Conservation (phyloP, 331 rosid genomes). For the Malus hybrid region DNA sequence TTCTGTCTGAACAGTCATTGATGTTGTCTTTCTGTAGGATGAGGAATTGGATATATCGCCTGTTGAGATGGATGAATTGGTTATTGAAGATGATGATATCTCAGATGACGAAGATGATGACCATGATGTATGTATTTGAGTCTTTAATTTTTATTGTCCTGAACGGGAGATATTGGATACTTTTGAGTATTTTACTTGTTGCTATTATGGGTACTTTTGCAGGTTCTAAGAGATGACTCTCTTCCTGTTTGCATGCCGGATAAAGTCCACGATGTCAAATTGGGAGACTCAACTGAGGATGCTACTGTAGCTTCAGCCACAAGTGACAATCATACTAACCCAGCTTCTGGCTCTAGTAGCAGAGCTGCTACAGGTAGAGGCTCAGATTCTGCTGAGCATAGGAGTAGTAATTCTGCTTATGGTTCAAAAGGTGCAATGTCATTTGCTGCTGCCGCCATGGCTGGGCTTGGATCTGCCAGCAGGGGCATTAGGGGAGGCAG, state of each 20-base stretch:
- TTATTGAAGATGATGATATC: constrained; percentile 94
- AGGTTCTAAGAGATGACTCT: constrained; percentile 91
- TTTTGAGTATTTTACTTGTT: neutral
- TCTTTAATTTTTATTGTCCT: neutral
- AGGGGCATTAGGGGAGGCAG: constrained; percentile 88
- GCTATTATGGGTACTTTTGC: constrained; percentile 6
- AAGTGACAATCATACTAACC: constrained; percentile 61
- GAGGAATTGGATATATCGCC: constrained; percentile 88
- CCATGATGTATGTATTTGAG: constrained; percentile 63
- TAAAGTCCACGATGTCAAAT: constrained; percentile 92
- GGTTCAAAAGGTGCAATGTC: constrained; percentile 91
- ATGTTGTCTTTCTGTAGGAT: constrained; percentile 41
- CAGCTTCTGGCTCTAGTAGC: constrained; percentile 90
- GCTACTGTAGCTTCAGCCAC: constrained; percentile 50
- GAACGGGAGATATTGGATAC: neutral
- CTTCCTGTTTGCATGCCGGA: constrained; percentile 93
- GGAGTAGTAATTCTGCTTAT: constrained; percentile 56
- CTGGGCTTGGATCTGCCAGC: constrained; percentile 88
- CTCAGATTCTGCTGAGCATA: constrained; percentile 62
- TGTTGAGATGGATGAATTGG: constrained; percentile 88
- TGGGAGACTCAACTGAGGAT: constrained; percentile 84
- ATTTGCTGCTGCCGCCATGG: constrained; percentile 99
- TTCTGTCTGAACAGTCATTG: neutral
- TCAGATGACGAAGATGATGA: constrained; percentile 97
- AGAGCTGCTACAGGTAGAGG: constrained; percentile 66